A percentile compares a stretch with the other conserved stretches of the same genome.
Conservation (phyloP, 371 early-diverging fungal genomes). For the Mortierella sp. region DNA sequence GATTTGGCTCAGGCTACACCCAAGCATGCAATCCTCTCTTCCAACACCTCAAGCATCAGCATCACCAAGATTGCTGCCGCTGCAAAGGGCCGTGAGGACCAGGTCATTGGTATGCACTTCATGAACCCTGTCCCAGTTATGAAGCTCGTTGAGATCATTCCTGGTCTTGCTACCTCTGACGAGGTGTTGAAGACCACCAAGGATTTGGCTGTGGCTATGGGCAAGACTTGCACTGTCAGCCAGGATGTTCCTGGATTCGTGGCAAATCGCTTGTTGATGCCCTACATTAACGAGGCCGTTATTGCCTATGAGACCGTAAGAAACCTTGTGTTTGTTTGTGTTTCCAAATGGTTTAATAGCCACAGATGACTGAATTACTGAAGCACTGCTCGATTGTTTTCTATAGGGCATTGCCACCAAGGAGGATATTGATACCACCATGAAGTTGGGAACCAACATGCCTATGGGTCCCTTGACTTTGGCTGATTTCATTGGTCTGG, state of each 20-base stretch:
- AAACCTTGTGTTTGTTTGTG: neutral
- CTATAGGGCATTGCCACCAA: constrained; percentile 89
- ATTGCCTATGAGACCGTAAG: constrained; percentile 89
- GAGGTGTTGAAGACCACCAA: constrained; percentile 81
- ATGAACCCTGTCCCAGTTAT: constrained; percentile 98
- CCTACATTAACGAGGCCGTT: constrained; percentile 98
- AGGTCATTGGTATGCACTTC: constrained; percentile 94
- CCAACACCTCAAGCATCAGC: constrained; percentile 96
- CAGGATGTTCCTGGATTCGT: constrained; percentile 97
- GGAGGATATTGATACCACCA: constrained; percentile 98
- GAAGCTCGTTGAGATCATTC: constrained; percentile 98
- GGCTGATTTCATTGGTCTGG: constrained; percentile 98
- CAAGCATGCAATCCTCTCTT: constrained; percentile 87
- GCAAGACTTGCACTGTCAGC: constrained; percentile 90
- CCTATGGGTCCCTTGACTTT: constrained; percentile 98
- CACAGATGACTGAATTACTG: neutral
- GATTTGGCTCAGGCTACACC: constrained; percentile 80
- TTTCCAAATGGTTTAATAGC: neutral
- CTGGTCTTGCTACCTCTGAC: constrained; percentile 87
- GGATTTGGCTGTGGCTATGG: constrained; percentile 87
- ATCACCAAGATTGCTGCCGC: constrained; percentile 97
- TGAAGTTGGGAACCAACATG: constrained; percentile 96
- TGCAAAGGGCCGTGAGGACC: constrained; percentile 82
- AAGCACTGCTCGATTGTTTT: neutral
- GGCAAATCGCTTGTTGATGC: constrained; percentile 97